Base-by-base conservation (phyloP, 2,329 filamentous ascomycete genomes). In the Onygenales sp. region DNA sequence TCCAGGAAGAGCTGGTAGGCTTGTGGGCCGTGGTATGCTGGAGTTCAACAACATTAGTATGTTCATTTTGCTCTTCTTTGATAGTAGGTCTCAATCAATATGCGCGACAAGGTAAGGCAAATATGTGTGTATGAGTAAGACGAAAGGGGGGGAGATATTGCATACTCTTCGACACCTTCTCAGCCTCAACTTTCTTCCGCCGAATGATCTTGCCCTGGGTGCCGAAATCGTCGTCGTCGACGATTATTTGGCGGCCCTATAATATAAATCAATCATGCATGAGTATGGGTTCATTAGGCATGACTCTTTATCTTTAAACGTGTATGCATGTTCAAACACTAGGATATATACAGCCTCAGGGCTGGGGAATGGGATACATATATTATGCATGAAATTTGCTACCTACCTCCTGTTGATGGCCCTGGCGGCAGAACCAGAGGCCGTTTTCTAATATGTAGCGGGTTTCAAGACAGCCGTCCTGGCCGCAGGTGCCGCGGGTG, bases 1-100 rank as follows among this genome's bases (percentile, higher is more conserved):
- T 95, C 86, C 38, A 97, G 75, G 66, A 88, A 96, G 27, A 96
- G 79, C 58, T 86, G 82, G 58, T 84, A 82, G 11, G 86, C 92
- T 51, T 82, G 78, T 46, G 80, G 75, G 43, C 91, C 91, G 5
- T 67, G 74, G 61, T 77, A 75, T 54, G 69, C 78, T 78, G 52
- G 50, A 43, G 45, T 9, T 5, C 5, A 44, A 68, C 68, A 49
- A 87, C 63, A 84, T 45, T 17, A 43, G 41, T 7, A 50, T 9
- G 17, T 33, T 32, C 13, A 33, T 38, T 41, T 39, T 39, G 35
- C 50, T 17, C 4, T 41, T 31, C 13, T 51, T 31, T 38, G 43
- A 35, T 21, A 31, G n/a, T 27, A 17, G 2, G 17, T 17, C 17
- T 17, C 17, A 17, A 17, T 17, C 17, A 17, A 17, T 17, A 17